These are phyloP conservation scores for Phytophthora kernoviae DNA, from an alignment of 352 stramenopile genomes.

Conservation along the genomic window DNA sequence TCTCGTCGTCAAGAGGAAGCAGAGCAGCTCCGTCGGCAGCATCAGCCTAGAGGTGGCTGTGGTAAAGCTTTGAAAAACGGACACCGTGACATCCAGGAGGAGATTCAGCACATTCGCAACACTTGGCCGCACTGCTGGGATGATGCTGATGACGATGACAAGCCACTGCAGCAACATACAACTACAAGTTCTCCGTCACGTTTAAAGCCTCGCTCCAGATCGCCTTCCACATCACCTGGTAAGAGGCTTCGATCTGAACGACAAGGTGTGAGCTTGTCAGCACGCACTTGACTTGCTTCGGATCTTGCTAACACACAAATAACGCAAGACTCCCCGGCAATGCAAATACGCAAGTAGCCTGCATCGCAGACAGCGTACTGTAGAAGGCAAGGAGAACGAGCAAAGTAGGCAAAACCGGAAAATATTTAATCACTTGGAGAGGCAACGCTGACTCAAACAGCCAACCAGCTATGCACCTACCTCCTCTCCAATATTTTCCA, in stretches of 20 bases:
- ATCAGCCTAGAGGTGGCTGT: too few relatives aligned
- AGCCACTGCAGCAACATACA: neutral
- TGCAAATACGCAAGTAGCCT: neutral
- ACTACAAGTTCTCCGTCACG: constrained; percentile 1
- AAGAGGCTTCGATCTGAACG: constrained; percentile 9
- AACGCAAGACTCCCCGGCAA: neutral
- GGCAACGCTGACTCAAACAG: constrained; percentile 27
- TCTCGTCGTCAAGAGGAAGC: constrained; percentile 41
- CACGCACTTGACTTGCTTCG: constrained; percentile 12
- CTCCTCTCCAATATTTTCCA: constrained; percentile 30
- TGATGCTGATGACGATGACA: constrained; percentile 30
- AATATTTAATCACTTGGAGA: constrained; percentile 40
- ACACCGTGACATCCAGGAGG: constrained; percentile 35
- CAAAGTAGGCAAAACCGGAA: constrained; percentile 38
- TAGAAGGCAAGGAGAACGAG: constrained; percentile 3
- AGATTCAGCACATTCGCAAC: constrained; percentile 66
- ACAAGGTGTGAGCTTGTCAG: constrained; percentile 21
- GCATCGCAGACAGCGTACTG: neutral
- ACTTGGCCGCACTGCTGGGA: constrained; percentile 73
- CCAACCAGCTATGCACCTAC: constrained; percentile 19
- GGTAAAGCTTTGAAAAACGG: constrained; percentile 10
- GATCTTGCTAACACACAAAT: too few relatives aligned
- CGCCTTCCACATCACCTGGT: constrained; percentile 7
- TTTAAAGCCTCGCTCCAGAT: constrained; percentile 10
- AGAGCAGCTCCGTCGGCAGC: constrained; percentile 19